phyloP scores from a whole-genome alignment of 129 eudicot genomes.

The Pulicaria dysenterica region DNA sequence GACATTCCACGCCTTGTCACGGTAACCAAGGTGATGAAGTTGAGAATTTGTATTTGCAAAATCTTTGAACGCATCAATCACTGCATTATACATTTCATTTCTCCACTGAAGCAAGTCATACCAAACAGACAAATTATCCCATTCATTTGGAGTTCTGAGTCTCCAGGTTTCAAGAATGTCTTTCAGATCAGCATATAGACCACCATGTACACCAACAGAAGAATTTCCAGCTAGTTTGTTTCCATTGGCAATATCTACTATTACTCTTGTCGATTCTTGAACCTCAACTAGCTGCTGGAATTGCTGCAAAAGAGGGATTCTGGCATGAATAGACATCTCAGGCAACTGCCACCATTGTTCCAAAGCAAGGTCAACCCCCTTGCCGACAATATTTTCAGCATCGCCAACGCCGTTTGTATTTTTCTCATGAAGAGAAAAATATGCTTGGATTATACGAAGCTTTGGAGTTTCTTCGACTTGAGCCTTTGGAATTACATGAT shows the following conservation, averaged over 20 bases:
- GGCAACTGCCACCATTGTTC: constrained; percentile 99
- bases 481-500: constrained; percentile 87
- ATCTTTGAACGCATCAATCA: constrained; percentile 30
- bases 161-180: constrained; percentile 99
- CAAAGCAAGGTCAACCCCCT: constrained; percentile 94
- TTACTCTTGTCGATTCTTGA: constrained; percentile 88
- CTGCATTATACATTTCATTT: constrained; percentile 78
- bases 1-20: constrained; percentile 99
- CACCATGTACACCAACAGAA: constrained; percentile 72
- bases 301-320: constrained; percentile 93
- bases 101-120: constrained; percentile 98
- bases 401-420: constrained; percentile 87
- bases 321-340: constrained; percentile 94
- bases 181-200: constrained; percentile 88
- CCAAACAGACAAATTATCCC: constrained; percentile 98
- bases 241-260: constrained; percentile 89
- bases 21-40: constrained; percentile 98
- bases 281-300: constrained; percentile 97
- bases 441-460: constrained; percentile 93
- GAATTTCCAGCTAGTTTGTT: constrained; percentile 70
- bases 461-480: constrained; percentile 98
- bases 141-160: constrained; percentile 92
- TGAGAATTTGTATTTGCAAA: constrained; percentile 62
- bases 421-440: constrained; percentile 91
- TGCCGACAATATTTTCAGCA: constrained; percentile 87